Conservation (phyloP, 495 filamentous ascomycete species). For the Letharia columbiana region DNA sequence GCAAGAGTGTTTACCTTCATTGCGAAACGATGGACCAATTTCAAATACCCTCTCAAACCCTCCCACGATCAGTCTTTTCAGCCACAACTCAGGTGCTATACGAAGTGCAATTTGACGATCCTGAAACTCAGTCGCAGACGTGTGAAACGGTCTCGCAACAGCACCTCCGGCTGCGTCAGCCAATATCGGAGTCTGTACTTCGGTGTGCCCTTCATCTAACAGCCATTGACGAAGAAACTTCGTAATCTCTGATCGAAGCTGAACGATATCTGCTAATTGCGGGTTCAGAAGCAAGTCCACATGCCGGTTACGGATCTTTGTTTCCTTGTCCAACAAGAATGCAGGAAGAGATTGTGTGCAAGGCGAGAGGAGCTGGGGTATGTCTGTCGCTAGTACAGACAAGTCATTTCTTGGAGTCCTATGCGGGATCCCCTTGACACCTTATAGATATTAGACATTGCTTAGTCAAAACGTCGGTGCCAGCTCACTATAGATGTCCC, state of each 20-base stretch:
- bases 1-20: slow-evolving; percentile 57
- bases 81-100: slow-evolving; percentile 90
- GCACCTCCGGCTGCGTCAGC: slow-evolving; percentile 71
- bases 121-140: slow-evolving; percentile 59
- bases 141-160: slow-evolving; percentile 75
- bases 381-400: slow-evolving; percentile 55
- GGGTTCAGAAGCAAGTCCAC: slow-evolving; percentile 72
- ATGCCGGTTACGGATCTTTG: slow-evolving; percentile 59
- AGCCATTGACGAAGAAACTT: slow-evolving; percentile 68
- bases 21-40: slow-evolving; percentile 86
- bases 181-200: slow-evolving; percentile 86
- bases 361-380: slow-evolving; percentile 67
- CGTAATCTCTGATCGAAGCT: slow-evolving; percentile 64
- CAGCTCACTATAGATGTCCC: slow-evolving; percentile 68
- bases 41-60: slow-evolving; percentile 89
- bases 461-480: slow-evolving; percentile 9
- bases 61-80: slow-evolving; percentile 85
- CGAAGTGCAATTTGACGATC: slow-evolving; percentile 61
- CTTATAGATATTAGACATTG: slow-evolving; percentile 31
- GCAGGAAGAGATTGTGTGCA: slow-evolving; percentile 67
- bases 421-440: slow-evolving; percentile 62
- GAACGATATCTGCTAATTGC: slow-evolving; percentile 54
- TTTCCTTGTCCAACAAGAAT: slow-evolving; percentile 55
- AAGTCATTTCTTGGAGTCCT: slow-evolving; percentile 69
- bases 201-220: slow-evolving; percentile 59